A percentile compares a stretch with the other conserved stretches of the same genome.
Evolutionary conservation across 371 early-diverging fungal genomes (phyloP).

Genomic region (Globomyces sp.): DNA sequence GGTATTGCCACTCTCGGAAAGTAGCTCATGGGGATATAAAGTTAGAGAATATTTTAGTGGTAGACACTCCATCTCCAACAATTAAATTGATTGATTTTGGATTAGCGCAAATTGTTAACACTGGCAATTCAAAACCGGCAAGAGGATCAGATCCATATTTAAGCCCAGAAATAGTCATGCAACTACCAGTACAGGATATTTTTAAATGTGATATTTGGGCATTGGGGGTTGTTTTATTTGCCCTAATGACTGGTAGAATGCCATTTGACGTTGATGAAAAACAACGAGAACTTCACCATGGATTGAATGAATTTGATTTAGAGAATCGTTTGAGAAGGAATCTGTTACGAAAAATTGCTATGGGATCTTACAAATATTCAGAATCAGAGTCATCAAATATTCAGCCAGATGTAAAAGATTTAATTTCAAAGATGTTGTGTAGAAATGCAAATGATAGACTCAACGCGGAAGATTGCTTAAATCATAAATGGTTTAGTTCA

Average conservation of each 20-base stretch:
- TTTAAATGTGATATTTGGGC: constrained; percentile 65
- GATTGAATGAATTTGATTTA: background rate
- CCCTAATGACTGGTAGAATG: constrained; percentile 10
- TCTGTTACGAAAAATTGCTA: constrained; percentile 21
- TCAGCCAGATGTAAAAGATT: constrained; percentile 18
- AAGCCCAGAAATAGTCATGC: constrained; percentile 28
- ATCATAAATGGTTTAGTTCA: constrained; percentile 26
- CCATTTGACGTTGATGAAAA: constrained; percentile 12
- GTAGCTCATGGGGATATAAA: constrained; percentile 67
- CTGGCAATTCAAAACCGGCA: constrained; percentile 25
- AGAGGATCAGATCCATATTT: constrained; percentile 13
- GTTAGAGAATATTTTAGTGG: constrained; percentile 56
- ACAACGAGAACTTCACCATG: background rate
- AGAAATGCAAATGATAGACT: constrained; percentile 26
- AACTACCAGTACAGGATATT: constrained; percentile 30
- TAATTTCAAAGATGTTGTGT: constrained; percentile 25
- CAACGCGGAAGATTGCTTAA: constrained; percentile 19
- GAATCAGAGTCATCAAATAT: constrained; percentile 27
- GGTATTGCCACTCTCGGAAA: constrained; percentile 48
- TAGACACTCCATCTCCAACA: constrained; percentile 17
- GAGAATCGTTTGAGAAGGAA: constrained; percentile 4
- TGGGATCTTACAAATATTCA: constrained; percentile 29
- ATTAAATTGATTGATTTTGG: constrained; percentile 68
- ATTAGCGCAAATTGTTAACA: constrained; percentile 50
- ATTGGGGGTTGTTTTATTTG: constrained; percentile 28